Evolutionary conservation across 208 protist genomes (phyloP), one percentile per base, ranked within the genome.

Genomic region (Leishmania major): DNA sequence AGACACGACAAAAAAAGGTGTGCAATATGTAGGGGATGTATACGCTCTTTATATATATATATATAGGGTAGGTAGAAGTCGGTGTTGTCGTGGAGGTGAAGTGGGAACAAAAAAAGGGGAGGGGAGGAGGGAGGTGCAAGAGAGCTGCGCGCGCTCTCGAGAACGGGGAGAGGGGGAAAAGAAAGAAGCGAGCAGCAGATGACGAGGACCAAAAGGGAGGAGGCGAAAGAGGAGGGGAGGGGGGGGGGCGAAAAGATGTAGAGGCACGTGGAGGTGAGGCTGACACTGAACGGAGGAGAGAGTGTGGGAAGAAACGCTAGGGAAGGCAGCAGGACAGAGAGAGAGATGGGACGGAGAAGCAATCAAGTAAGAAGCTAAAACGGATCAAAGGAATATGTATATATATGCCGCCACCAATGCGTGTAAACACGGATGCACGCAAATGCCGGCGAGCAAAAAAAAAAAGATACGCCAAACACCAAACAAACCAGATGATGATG

Each of bases 401-500:
- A 6, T 55, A 22, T 55, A 72, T n/a, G 25, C 53, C 43, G 28
- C 28, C 17, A 37, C 35, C 19, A 35, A 64, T 31, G n/a, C 59
- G 28, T 28, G 59, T 28, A 64, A 13, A 4, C 59, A 31, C 28
- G 8, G 25, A 64, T 17, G 19, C 59, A 64, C n/a, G 59, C 17
- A 77, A 49, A 49, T 13, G 7, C 45, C 45, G 45, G 45, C 10
- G 0, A 49, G 8, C 80, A 78, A 82, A 85, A 57, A 11, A 53
- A 83, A 69, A 89, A 11, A 49, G 45, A 49, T 1, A 49, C 45
- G 15, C 43, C 62, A 10, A 80, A 28, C 45, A 72, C 22, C 84
- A 87, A 81, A 78, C 80, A 82, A 77, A 77, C 72, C 28, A 80
- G 45, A 82, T 76, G 75, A 82, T 70, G 10, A 82, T 78, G 43